A percentile compares a stretch with the other conserved stretches of the same genome.
phyloP scores from a whole-genome alignment of 805 yeast genomes.

The Ogataea parapolymorpha region DNA sequence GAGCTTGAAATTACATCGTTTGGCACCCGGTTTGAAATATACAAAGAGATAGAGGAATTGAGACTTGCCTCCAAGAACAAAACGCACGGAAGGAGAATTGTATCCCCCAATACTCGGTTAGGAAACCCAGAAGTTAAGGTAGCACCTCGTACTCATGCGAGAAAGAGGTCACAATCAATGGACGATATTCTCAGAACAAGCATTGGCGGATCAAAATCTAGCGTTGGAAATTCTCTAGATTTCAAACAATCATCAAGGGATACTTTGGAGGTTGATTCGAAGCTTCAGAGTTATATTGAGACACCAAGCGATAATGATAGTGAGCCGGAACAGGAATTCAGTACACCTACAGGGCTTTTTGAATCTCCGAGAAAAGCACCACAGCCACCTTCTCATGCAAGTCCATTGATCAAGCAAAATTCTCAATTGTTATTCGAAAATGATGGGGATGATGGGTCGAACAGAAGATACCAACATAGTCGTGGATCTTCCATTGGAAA shows the following conservation, averaged over 20 bases:
- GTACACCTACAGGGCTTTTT: conserved; percentile 35
- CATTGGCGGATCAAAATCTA: neutral
- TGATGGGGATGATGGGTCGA: conserved; percentile 15
- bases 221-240: neutral
- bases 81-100: conserved; percentile 2
- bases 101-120: neutral
- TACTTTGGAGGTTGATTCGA: conserved; percentile 16
- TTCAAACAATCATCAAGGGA: neutral
- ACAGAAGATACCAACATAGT: conserved; percentile 17
- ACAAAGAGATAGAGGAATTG: conserved; percentile 79
- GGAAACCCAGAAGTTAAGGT: neutral
- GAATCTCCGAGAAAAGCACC: conserved; percentile 74
- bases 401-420: conserved; percentile 23
- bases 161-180: conserved; percentile 51
- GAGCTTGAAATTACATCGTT: conserved; percentile 90
- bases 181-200: conserved; percentile 35
- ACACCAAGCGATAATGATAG: conserved; percentile 15
- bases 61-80: conserved; percentile 31
- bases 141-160: conserved; percentile 31
- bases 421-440: conserved; percentile 17
- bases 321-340: conserved; percentile 14
- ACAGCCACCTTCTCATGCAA: conserved; percentile 48
- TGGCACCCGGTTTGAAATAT: conserved; percentile 92
- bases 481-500: conserved; percentile 29
- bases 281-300: neutral